Base-by-base conservation (phyloP, 306 rosid genomes). In the Acacia confusa region DNA sequence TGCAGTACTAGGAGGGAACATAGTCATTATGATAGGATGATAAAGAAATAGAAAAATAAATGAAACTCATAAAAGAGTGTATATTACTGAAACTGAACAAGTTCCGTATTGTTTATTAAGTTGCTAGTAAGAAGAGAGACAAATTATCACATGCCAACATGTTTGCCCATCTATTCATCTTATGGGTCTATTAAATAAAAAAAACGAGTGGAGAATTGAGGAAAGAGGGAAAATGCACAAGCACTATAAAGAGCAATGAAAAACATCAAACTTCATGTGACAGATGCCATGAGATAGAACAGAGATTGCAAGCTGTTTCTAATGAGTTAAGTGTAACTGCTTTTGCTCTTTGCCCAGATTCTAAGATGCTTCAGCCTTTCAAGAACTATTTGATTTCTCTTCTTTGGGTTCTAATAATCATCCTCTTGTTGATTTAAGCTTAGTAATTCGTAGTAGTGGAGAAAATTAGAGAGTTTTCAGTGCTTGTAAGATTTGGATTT, bases 111-210 rank as follows among this genome's bases (percentile, higher is more conserved):
- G 19, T 70, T 70, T 70, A 79, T 78, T 60, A 2, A 13, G 38
- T 24, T 78, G 69, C 57, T 16, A 9, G 19, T 11, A 30, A 70
- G 77, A 71, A 45, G 55, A 74, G 22, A 41, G 70, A 71, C 55
- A 24, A 44, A 24, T 25, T 24, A 14, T 71, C 40, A 25, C 36
- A 25, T 10, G 22, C 40, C 27, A 28, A 44, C 58, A 20, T 45
- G 75, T 20, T 6, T 3, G 7, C 25, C 57, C 40, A 25, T 71
- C 58, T n/a, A 13, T 71, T n/a, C 1, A 6, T 43, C n/a, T 44
- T 70, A 24, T 13, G 13, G 36, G n/a, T 70, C 36, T n/a, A 43
- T 7, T 11, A 47, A 41, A 36, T 4, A 48, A 17, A 2, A 17
- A 2, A 2, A 11, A 0, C 1, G 34, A 30, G 34, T 30, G 34